phyloP scores from a whole-genome alignment of 176 grass and related monocot species.

The Miscanthus lutarioriparius region DNA sequence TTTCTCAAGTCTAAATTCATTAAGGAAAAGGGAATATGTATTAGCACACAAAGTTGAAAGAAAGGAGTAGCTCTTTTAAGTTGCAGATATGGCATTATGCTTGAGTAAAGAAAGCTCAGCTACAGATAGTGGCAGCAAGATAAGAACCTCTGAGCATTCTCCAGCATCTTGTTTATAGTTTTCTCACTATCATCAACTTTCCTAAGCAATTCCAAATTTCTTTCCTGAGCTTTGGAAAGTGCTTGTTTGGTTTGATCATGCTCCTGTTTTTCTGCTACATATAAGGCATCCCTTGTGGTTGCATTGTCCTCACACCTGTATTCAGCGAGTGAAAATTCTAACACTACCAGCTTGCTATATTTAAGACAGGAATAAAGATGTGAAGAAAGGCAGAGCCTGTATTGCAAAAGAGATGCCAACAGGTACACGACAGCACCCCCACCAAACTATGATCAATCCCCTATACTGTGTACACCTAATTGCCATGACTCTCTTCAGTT shows the following conservation, averaged over 20 bases:
- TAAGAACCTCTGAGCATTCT: slow-evolving; percentile 56
- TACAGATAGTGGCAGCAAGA: slow-evolving; percentile 25
- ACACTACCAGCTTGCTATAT: not conserved
- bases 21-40: slow-evolving; percentile 22
- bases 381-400: not conserved
- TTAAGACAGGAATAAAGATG: slow-evolving; percentile 11
- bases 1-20: slow-evolving; percentile 65
- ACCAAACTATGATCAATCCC: slow-evolving; percentile 29
- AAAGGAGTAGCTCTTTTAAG: slow-evolving; percentile 6
- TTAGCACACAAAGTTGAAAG: slow-evolving; percentile 40
- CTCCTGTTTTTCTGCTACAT: slow-evolving; percentile 64
- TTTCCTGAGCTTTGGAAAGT: slow-evolving; percentile 56
- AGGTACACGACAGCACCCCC: not conserved
- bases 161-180: slow-evolving; percentile 59
- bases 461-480: slow-evolving; percentile 11
- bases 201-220: slow-evolving; percentile 52
- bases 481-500: slow-evolving; percentile 10
- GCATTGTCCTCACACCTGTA: slow-evolving; percentile 74
- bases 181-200: slow-evolving; percentile 62
- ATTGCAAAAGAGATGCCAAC: not conserved
- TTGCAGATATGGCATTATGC: slow-evolving; percentile 9
- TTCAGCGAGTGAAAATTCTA: slow-evolving; percentile 23
- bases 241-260: slow-evolving; percentile 60
- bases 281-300: slow-evolving; percentile 51
- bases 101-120: slow-evolving; percentile 22